Conservation (phyloP, 2,329 filamentous ascomycete genomes). For the Sclerotinia borealis region DNA sequence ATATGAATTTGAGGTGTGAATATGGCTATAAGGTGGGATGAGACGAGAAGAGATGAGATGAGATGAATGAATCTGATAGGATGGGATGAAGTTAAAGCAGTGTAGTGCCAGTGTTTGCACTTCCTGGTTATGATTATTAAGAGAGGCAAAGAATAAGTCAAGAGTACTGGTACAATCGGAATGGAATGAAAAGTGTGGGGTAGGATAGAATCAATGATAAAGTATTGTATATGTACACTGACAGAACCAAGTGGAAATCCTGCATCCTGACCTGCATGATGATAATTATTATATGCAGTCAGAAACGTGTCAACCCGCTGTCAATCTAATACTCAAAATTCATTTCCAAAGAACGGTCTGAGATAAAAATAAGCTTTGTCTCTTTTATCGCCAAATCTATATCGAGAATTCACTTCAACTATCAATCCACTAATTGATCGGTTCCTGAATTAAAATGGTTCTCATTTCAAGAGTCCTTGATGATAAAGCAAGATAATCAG, state of each 20-base stretch:
- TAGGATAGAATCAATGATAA: too few species aligned
- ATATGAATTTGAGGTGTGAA: too few species aligned
- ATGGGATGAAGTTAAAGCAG: too few species aligned
- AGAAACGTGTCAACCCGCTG: neutral
- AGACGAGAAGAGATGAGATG: too few species aligned
- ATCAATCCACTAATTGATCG: slow-evolving; percentile 1
- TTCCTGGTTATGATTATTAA: neutral
- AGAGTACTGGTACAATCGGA: neutral
- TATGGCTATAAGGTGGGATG: too few species aligned
- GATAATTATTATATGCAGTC: neutral
- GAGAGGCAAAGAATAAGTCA: neutral
- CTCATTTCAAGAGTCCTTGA: neutral
- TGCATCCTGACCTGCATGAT: slow-evolving; percentile 7
- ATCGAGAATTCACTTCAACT: slow-evolving; percentile 2
- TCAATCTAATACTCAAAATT: neutral
- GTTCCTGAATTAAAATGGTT: neutral
- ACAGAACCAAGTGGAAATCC: neutral
- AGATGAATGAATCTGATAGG: too few species aligned
- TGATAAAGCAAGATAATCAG: neutral
- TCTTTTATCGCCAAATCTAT: neutral
- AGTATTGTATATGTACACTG: too few species aligned
- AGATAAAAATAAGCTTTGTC: neutral
- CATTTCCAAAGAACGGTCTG: neutral
- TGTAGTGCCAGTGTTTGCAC: too few species aligned
- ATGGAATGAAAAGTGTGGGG: neutral